Percentiles rank a stretch among this genome's conserved stretches.
These are phyloP conservation scores for Symbiotaphrina buchneri DNA, from an alignment of 495 filamentous ascomycete species.

Conservation along the genomic window DNA sequence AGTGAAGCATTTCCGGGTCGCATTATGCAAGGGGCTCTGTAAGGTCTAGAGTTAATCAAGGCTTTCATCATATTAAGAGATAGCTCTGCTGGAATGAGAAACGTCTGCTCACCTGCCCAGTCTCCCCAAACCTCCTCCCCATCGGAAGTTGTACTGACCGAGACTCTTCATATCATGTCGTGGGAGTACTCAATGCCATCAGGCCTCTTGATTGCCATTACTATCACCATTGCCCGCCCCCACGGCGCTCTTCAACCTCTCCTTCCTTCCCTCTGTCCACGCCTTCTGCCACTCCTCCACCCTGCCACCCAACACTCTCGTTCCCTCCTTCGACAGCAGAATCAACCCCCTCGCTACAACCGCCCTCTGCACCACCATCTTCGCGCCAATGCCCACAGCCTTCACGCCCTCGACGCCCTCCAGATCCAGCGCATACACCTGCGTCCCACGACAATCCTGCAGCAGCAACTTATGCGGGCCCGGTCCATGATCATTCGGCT, in stretches of 20 bases:
- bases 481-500: constrained; percentile 11
- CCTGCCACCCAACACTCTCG: constrained; percentile 60
- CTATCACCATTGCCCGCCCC: no score
- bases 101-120: no score
- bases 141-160: no score
- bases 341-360: constrained; percentile 56
- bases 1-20: no score
- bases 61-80: no score
- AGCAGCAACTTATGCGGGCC: constrained; percentile 64
- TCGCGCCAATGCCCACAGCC: constrained; percentile 12
- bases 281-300: constrained; percentile 55
- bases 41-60: no score
- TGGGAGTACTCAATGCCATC: no score
- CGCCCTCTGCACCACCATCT: constrained; percentile 37
- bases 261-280: constrained; percentile 57
- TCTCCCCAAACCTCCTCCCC: no score
- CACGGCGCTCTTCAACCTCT: constrained; percentile 38
- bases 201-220: no score
- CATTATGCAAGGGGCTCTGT: no score
- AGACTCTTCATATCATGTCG: no score
- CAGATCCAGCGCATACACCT: constrained; percentile 55
- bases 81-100: no score
- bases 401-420: constrained; percentile 37
- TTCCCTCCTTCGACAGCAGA: constrained; percentile 41
- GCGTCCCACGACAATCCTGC: constrained; percentile 54